Evolutionary conservation across 2,329 filamentous ascomycete genomes (phyloP), one percentile per base, ranked within the genome.

Genomic region (Rhexocercosporidium sp.): DNA sequence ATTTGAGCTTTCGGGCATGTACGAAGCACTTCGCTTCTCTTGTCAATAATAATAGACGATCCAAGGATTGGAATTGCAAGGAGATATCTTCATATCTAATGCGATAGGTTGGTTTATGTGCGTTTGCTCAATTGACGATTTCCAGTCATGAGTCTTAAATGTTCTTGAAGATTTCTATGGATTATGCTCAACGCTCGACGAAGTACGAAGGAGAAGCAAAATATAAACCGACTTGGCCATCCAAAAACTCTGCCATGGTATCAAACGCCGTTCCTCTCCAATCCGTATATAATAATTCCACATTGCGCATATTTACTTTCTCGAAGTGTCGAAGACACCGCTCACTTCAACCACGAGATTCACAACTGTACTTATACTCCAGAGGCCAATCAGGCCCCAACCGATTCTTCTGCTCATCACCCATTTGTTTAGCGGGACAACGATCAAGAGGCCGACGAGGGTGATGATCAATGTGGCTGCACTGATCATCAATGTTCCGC

Each of bases 401-500:
- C 96, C 96, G 73, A 99, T 93, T 78, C 85, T 90, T 62, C 90
- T 86, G 76, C 89, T 94, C 87, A 97, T 90, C 47, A 91, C 82
- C 94, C 94, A 97, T 70, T 89, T 88, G 79, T 96, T 97, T 81
- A 91, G 77, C 5, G 96, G 96, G 62, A 99, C 93, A 0, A 89
- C 84, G 31, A 97, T 84, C 69, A 99, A 82, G 71, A 99, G 80
- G 2, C 90, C 88, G 3, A 94, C 80, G 20, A 99, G 82, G 1
- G 93, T 97, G 31, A 94, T 76, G 25, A 99, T 82, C 70, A 99
- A 82, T 1, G 93, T 95, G n/a, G 92, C 85, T 0, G 93, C 92
- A 62, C 91, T 95, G 46, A 99, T 90, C 74, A 97, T 84, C 70
- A 99, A 81, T 3, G 94, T 96, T 29, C 91, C 92, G 67, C 90